Evolutionary conservation across 2,329 filamentous ascomycete species (phyloP).

Genomic region (Ophiostoma perfectum): DNA sequence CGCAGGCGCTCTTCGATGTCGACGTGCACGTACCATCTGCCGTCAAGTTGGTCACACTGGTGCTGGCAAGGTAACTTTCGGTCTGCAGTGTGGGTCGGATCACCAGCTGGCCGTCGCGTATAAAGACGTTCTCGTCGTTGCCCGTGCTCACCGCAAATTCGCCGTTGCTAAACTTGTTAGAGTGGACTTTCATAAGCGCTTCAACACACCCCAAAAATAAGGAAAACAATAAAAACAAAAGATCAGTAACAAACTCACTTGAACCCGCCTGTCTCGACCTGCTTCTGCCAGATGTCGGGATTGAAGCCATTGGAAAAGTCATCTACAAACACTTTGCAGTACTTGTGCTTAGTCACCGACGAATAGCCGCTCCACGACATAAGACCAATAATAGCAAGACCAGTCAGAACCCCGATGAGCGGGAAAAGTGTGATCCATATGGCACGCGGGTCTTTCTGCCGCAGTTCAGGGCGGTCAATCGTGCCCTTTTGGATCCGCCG

Average conservation of each 20-base stretch:
- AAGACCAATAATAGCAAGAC: conserved; percentile 15
- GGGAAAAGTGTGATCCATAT: conserved; percentile 24
- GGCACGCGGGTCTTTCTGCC: conserved; percentile 18
- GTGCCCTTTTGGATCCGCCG: background rate
- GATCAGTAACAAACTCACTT: background rate
- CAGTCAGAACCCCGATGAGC: conserved; percentile 5
- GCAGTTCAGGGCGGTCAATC: background rate
- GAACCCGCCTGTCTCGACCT: conserved; percentile 22
- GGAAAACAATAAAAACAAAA: background rate
- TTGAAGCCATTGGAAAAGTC: conserved; percentile 24
- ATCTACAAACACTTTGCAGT: conserved; percentile 23
- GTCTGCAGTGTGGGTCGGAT: conserved; percentile 21
- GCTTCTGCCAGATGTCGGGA: conserved; percentile 23
- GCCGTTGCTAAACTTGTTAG: background rate
- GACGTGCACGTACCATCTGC: conserved; percentile 24
- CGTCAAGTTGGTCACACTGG: conserved; percentile 33
- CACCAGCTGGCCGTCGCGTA: conserved; percentile 23
- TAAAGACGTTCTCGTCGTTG: conserved; percentile 22
- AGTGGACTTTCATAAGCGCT: background rate
- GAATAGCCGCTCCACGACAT: conserved; percentile 11
- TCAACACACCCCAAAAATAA: background rate
- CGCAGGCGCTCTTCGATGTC: conserved; percentile 9
- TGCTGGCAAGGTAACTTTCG: conserved; percentile 16
- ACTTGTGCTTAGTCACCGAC: conserved; percentile 18
- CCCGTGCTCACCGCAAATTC: conserved; percentile 20